Conservation (phyloP, 2,329 filamentous ascomycete species). For the Mariannaea sp. region DNA sequence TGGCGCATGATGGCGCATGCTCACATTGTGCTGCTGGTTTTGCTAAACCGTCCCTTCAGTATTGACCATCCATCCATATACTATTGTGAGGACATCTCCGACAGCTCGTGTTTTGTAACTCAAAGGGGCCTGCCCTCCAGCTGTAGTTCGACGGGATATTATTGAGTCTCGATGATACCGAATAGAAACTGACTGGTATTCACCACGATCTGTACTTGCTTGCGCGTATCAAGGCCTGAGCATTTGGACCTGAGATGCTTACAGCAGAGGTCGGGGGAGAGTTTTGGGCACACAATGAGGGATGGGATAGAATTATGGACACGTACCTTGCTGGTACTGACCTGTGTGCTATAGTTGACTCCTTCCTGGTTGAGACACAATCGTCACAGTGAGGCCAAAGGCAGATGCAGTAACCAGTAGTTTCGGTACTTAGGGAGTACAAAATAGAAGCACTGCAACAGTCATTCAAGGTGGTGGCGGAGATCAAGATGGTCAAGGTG, state of each 20-base stretch:
- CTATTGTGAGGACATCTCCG: slow-evolving; percentile 14
- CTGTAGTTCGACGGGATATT: too few relatives aligned
- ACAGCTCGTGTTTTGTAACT: slow-evolving; percentile 9
- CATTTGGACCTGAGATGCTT: not conserved
- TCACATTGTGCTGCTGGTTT: slow-evolving; percentile 17
- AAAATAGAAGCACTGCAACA: not conserved
- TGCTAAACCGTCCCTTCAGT: slow-evolving; percentile 22
- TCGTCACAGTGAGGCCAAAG: slow-evolving; percentile 22
- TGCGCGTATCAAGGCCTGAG: slow-evolving; percentile 1
- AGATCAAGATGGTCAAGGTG: slow-evolving; percentile 32
- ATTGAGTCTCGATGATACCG: slow-evolving; percentile 4
- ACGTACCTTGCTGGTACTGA: too few relatives aligned
- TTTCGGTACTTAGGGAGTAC: too few relatives aligned
- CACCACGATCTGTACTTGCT: slow-evolving; percentile 6
- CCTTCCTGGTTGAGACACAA: slow-evolving; percentile 7
- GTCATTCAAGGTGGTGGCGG: slow-evolving; percentile 26
- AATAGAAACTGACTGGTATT: not conserved
- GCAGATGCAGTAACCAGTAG: too few relatives aligned
- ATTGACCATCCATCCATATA: slow-evolving; percentile 6
- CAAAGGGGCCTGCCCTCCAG: too few relatives aligned
- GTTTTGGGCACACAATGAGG: slow-evolving; percentile 16
- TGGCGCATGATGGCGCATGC: slow-evolving; percentile 8
- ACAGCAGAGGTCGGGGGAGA: slow-evolving; percentile 1
- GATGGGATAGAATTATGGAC: too few relatives aligned
- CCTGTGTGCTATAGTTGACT: not conserved